phyloP scores from a whole-genome alignment of 1,284 basidiomycete genomes.

The Naganishia liquefaciens region DNA sequence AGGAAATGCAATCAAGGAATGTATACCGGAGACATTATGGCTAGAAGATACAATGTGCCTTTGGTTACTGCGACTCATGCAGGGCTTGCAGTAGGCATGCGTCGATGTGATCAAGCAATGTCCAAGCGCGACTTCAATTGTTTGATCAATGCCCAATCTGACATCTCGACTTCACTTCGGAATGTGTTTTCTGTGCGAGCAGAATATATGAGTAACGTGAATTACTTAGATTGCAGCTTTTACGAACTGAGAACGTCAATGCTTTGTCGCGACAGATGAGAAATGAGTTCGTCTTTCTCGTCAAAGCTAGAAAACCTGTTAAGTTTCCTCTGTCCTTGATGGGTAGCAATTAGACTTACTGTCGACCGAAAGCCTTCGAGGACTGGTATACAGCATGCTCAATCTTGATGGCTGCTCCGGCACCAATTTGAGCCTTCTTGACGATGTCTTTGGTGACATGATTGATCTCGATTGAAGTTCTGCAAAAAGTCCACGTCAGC shows the following conservation, averaged over 20 bases:
- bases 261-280: slow-evolving; percentile 84
- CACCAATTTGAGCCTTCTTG: slow-evolving; percentile 90
- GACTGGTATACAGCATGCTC: slow-evolving; percentile 96
- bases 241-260: slow-evolving; percentile 84
- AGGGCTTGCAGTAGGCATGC: neutral
- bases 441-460: slow-evolving; percentile 80
- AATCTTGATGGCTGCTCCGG: slow-evolving; percentile 96
- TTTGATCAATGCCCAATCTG: slow-evolving; percentile 94
- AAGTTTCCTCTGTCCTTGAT: neutral
- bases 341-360: slow-evolving; percentile 40
- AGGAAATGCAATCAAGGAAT: too few relatives aligned
- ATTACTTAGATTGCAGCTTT: slow-evolving; percentile 27
- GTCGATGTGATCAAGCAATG: slow-evolving; percentile 45
- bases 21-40: too few relatives aligned
- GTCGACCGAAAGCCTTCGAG: slow-evolving; percentile 81
- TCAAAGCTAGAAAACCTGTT: slow-evolving; percentile 64
- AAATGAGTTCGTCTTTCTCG: slow-evolving; percentile 91
- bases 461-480: slow-evolving; percentile 90
- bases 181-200: slow-evolving; percentile 66
- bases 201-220: too few relatives aligned
- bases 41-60: too few relatives aligned
- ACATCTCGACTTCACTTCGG: slow-evolving; percentile 82
- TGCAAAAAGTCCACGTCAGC: slow-evolving; percentile 55
- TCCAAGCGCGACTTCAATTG: slow-evolving; percentile 77
- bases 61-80: too few relatives aligned